phyloP scores from a whole-genome alignment of 1,284 basidiomycete genomes.

The Amylostereum areolatum region DNA sequence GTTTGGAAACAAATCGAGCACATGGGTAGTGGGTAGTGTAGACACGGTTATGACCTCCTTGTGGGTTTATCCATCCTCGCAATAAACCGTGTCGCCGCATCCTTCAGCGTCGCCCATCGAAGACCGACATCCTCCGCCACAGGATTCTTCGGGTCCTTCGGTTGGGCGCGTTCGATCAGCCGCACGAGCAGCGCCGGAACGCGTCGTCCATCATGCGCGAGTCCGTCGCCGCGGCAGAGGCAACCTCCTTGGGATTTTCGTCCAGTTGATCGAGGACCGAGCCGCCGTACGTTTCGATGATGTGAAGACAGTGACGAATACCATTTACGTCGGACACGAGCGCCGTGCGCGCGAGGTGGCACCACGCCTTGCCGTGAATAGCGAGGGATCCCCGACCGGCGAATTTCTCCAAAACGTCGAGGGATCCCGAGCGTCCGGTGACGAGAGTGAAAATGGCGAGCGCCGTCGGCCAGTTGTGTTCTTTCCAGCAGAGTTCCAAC shows the following conservation, averaged over 20 bases:
- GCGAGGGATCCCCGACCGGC: conserved; percentile 33
- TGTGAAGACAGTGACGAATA: conserved; percentile 52
- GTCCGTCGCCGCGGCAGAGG: conserved; percentile 1
- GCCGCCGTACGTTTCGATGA: conserved; percentile 39
- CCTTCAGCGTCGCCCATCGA: too few relatives aligned
- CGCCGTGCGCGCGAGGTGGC: conserved; percentile 48
- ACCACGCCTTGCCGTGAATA: conserved; percentile 44
- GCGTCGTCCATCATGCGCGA: too few relatives aligned
- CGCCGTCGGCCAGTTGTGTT: conserved; percentile 55
- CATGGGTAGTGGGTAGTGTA: too few relatives aligned
- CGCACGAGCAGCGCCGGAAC: too few relatives aligned
- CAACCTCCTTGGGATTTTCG: neutral
- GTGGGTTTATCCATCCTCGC: too few relatives aligned
- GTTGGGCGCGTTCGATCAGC: too few relatives aligned
- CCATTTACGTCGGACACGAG: conserved; percentile 36
- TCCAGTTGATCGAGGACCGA: neutral
- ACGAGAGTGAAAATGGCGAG: conserved; percentile 55
- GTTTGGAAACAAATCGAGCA: too few relatives aligned
- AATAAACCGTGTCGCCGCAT: too few relatives aligned
- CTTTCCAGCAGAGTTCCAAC: conserved; percentile 52
- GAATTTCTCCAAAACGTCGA: conserved; percentile 47
- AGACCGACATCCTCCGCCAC: too few relatives aligned
- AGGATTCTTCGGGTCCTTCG: too few relatives aligned
- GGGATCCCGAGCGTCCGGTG: conserved; percentile 45
- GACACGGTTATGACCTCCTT: too few relatives aligned